Percentiles rank a stretch among this genome's conserved stretches.
phyloP scores from a whole-genome alignment of 768 basidiomycete species.

The Lactifluus subvellereus region DNA sequence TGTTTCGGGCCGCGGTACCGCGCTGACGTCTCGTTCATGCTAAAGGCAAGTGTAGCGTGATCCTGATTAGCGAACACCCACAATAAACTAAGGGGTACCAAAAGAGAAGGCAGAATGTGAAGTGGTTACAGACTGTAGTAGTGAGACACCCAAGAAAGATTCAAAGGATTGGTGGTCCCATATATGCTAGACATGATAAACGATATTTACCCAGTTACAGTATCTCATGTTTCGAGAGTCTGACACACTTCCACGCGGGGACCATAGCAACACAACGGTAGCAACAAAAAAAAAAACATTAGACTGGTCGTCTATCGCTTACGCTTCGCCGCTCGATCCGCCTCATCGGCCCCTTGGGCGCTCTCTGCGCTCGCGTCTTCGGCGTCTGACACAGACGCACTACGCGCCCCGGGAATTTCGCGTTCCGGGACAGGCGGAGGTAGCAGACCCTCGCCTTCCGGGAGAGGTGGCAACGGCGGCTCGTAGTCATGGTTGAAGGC shows the following conservation, averaged over 20 bases:
- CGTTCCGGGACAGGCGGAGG: conserved; percentile 11
- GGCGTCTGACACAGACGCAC: conserved; percentile 17
- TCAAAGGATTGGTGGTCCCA: background rate
- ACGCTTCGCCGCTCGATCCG: conserved; percentile 17
- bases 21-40: background rate
- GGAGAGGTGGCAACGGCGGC: conserved; percentile 16
- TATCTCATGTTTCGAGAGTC: background rate
- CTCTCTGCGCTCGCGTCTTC: conserved; percentile 21
- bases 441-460: background rate
- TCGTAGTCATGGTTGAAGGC: background rate
- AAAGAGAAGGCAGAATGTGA: background rate
- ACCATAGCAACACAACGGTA: conserved; percentile 2
- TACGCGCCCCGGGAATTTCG: conserved; percentile 12
- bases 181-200: background rate
- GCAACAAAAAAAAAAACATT: background rate
- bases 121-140: conserved; percentile 4
- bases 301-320: conserved; percentile 10
- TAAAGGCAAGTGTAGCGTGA: background rate
- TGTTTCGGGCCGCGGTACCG: background rate
- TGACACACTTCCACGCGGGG: conserved; percentile 2
- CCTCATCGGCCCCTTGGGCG: conserved; percentile 5
- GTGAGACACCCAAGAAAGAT: conserved; percentile 9
- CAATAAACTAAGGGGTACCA: conserved; percentile 7
- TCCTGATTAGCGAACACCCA: background rate
- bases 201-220: conserved; percentile 6